A percentile compares a stretch with the other conserved stretches of the same genome.
Evolutionary conservation across 768 basidiomycete species (phyloP).

Genomic region (Plicaturopsis crispa): DNA sequence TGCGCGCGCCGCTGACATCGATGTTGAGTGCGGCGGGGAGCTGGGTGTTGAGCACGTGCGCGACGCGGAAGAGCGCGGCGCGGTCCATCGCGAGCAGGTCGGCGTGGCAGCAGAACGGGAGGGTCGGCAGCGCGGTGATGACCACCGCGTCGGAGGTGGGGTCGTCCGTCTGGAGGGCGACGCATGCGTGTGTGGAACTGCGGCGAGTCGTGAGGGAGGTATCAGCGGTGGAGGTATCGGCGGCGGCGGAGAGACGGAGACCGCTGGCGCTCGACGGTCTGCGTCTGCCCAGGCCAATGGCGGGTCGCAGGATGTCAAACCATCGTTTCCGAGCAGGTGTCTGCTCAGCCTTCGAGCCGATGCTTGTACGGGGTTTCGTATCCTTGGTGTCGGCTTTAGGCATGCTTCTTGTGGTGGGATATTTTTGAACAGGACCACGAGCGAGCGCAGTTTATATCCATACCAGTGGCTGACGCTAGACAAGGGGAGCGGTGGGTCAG

Average conservation of each 20-base stretch:
- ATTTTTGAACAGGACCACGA: too few relatives aligned
- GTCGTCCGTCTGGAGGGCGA: constrained; percentile 57
- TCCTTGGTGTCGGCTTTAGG: too few relatives aligned
- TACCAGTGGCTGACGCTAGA: too few relatives aligned
- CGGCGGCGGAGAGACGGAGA: constrained; percentile 1
- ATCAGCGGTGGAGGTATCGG: constrained; percentile 1
- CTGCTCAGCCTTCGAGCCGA: background rate
- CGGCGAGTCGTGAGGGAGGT: constrained; percentile 1
- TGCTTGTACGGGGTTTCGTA: too few relatives aligned
- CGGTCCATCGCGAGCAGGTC: constrained; percentile 62
- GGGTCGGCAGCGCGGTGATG: constrained; percentile 48
- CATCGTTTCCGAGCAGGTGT: constrained; percentile 33
- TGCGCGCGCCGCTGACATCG: constrained; percentile 26
- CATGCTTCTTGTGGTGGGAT: too few relatives aligned
- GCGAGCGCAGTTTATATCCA: too few relatives aligned
- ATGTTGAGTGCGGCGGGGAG: constrained; percentile 49
- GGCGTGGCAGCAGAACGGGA: constrained; percentile 71
- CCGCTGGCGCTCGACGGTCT: constrained; percentile 11
- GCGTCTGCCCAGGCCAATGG: constrained; percentile 19
- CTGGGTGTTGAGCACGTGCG: constrained; percentile 44
- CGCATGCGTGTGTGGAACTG: constrained; percentile 19
- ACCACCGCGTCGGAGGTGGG: constrained; percentile 41
- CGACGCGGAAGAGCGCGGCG: constrained; percentile 43
- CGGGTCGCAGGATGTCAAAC: constrained; percentile 29
- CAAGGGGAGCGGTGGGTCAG: too few relatives aligned